Evolutionary conservation across 306 rosid genomes (phyloP), one percentile per base, ranked within the genome.

Genomic region (Luffa aegyptiaca): DNA sequence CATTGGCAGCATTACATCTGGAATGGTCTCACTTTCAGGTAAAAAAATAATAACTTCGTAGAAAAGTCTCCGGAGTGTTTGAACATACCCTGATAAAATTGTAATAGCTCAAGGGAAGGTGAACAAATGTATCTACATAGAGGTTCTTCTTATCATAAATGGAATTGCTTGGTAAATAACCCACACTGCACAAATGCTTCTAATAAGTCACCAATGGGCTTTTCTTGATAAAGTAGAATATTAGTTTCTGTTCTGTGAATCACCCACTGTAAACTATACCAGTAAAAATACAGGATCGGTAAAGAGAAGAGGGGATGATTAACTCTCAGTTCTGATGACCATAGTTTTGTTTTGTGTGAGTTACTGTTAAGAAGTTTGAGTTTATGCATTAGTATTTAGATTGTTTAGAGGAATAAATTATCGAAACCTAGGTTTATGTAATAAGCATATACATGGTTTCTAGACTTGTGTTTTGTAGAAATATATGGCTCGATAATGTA

Each of bases 141-240:
- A 89, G 87, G 87, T 88, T 89, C 74, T 79, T 87, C 92, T 79
- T 84, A 89, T 86, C 77, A 89, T 79, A 71, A 86, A 88, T 45
- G 97, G 93, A 84, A 95, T 91, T 49, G 97, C 93, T 77, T 89
- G 87, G 85, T 91, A 94, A 91, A 91, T 89, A 62, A 77, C 46
- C 97, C 97, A 90, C 81, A 92, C 97, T 94, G 92, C 90, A 72
- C 53, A 45, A 48, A 70, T 20, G 39, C 52, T 42, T 70, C 33
- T 33, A 21, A 73, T 48, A 11, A 20, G 39, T 46, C 8, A 31
- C 59, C 59, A 26, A 36, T 75, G 33, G 26, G 31, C 12, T 68
- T 41, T 68, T 42, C 75, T 68, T 42, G 51, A 68, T 68, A 10
- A 68, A 68, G 10, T 70, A 11, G 76, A 45, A 69, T 45, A 44